Base-by-base conservation (phyloP, 1,139 yeast species). In the Blastobotrys capitulatus region DNA sequence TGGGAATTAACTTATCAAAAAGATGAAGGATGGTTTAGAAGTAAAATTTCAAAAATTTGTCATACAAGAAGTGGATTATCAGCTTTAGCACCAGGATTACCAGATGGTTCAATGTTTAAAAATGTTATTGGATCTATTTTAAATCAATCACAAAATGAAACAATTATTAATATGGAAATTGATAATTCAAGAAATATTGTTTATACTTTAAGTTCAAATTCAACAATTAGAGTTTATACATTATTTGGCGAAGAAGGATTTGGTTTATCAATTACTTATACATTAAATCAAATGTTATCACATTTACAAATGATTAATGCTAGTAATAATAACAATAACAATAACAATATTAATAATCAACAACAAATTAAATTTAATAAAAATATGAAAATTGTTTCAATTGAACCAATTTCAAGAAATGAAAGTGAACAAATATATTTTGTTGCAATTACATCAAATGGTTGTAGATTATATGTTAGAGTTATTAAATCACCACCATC, bases 1-100 rank as follows among this genome's bases (percentile, higher is more conserved):
- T 92, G 97, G 96, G 89, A 88, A 62, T 73, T 92, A 51, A 83
- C 80, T 53, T 94, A 94, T 63, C 79, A 90, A n/a, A 85, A 83
- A 55, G 80, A 85, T 35, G 92, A 90, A 43, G 84, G 88, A 46
- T 92, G 96, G 86, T 88, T 88, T 62, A 81, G 83, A 55, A 85
- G 86, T 61, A 84, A 82, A 59, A 87, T 96, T 62, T 82, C 81
- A 56, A 89, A 88, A 64, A 79, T 83, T 31, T 87, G 96, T 63
- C 74, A 64, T 42, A 68, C 73, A 4, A 55, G 66, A 46, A 53
- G 56, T 32, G 57, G 60, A 8, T 31, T 60, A 25, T 50, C 55
- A 9, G 51, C 62, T 2, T 50, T 61, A 44, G 51, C 54, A 20
- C 64, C 64, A 2, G 50, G 52, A 16, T 47, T 58, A 36, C 55